Base-by-base conservation (phyloP, 495 filamentous ascomycete species). In the Trichoderma asperelloides region DNA sequence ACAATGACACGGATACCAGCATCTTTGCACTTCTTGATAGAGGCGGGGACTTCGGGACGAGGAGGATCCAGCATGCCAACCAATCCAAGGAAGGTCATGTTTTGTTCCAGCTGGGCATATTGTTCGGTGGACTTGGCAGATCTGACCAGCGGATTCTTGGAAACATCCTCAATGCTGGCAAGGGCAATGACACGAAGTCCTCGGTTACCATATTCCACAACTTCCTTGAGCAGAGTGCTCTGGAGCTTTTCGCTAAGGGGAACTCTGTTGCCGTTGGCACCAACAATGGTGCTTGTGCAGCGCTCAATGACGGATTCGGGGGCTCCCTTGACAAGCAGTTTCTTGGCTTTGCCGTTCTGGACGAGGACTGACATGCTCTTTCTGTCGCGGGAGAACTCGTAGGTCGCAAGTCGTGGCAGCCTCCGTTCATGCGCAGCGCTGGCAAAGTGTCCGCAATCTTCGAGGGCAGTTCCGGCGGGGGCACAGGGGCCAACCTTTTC, bases 301-400 rank as follows among this genome's bases (percentile, higher is more conserved):
- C 96, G 90, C 62, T 96, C 95, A 63, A 98, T 83, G 69, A 98
- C 86, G 9, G 91, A 89, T 77, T 99, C 96, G 13, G 96, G 96
- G 15, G 96, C 96, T 69, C 96, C 96, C 78, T 99, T 99, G 68
- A 98, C 95, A 28, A 99, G 86, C 16, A 99, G 88, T 74, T 88
- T 90, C 75, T 94, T 84, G 41, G 86, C 75, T 51, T 81, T 81
- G 62, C 82, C 85, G 57, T 84, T 79, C 65, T 89, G 87, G 62
- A 95, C 89, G 21, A 97, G 85, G 37, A 98, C 96, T 30, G 96
- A 99, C 96, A 99, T 99, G 74, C 96, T 98, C 84, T 99, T 99
- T 25, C 96, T 85, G 76, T 98, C 96, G 73, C 96, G 88, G 6
- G 96, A 98, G 78, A 99, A 99, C 75, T 99, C 96, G 69, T 93